Evolutionary conservation across 345 rosid species (phyloP).

Genomic region (Orychophragmus violaceus): DNA sequence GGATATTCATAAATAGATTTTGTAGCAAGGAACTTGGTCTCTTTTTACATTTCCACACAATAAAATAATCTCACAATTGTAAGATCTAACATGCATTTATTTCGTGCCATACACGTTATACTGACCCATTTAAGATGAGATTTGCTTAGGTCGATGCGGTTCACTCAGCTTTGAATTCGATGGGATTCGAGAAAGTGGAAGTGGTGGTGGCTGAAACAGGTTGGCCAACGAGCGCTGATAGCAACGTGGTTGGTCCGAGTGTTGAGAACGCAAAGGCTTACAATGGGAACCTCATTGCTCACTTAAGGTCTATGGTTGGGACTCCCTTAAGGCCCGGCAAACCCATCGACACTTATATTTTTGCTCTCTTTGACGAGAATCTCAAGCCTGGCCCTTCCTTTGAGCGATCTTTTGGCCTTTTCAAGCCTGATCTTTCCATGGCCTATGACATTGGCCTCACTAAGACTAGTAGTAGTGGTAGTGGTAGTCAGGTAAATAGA

Average conservation of each 20-base stretch:
- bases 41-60: neutral
- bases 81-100: neutral
- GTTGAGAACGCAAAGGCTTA: conserved; percentile 83
- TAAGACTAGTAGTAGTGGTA: conserved; percentile 32
- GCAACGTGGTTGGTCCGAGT: conserved; percentile 63
- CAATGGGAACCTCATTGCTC: conserved; percentile 69
- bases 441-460: conserved; percentile 58
- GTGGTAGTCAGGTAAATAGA: conserved; percentile 20
- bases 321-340: conserved; percentile 86
- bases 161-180: conserved; percentile 60
- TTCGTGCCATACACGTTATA: neutral
- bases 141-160: conserved; percentile 73
- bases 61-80: neutral
- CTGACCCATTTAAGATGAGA: neutral
- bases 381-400: conserved; percentile 66
- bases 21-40: neutral
- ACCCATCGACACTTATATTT: conserved; percentile 77
- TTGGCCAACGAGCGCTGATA: conserved; percentile 75
- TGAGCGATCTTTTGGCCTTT: conserved; percentile 73
- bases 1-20: neutral
- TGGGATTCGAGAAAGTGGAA: conserved; percentile 68
- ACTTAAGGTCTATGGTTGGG: conserved; percentile 69
- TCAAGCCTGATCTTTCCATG: conserved; percentile 61
- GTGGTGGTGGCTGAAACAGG: conserved; percentile 88
- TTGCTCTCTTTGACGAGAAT: conserved; percentile 81